phyloP scores from a whole-genome alignment of 768 basidiomycete genomes.

The Boletus subcaerulescens region DNA sequence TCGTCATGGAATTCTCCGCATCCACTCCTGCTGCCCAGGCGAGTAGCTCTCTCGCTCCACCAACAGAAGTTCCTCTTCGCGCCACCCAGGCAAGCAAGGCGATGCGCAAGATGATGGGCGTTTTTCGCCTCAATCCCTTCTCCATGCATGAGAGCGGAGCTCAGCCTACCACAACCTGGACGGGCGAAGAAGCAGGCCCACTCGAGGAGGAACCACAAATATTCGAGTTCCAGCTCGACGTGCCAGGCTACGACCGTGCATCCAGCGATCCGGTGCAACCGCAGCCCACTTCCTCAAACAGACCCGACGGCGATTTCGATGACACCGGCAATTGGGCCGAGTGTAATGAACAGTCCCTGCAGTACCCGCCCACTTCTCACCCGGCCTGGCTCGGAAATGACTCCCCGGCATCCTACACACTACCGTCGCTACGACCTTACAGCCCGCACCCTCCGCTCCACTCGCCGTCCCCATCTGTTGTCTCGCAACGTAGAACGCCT shows the following conservation, averaged over 20 bases:
- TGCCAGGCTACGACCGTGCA: slow-evolving; percentile 28
- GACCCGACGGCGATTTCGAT: slow-evolving; percentile 16
- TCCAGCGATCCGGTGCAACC: slow-evolving; percentile 16
- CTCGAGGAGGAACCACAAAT: slow-evolving; percentile 58
- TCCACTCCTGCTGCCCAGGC: slow-evolving; percentile 32
- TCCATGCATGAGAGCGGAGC: slow-evolving; percentile 55
- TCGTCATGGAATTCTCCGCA: slow-evolving; percentile 36
- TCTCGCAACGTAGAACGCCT: slow-evolving; percentile 26
- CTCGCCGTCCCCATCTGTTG: slow-evolving; percentile 27
- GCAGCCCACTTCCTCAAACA: slow-evolving; percentile 8
- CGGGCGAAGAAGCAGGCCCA: slow-evolving; percentile 52
- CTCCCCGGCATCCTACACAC: slow-evolving; percentile 25
- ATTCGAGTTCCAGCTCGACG: slow-evolving; percentile 63
- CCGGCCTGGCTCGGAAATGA: slow-evolving; percentile 30
- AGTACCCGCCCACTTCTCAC: slow-evolving; percentile 24
- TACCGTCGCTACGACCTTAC: slow-evolving; percentile 29
- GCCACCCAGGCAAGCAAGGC: slow-evolving; percentile 68
- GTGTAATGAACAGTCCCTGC: slow-evolving; percentile 15
- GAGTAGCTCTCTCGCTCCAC: slow-evolving; percentile 44
- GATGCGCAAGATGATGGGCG: slow-evolving; percentile 77
- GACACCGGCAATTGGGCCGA: slow-evolving; percentile 24
- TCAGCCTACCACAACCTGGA: slow-evolving; percentile 43
- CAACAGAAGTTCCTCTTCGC: slow-evolving; percentile 68
- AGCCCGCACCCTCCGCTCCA: slow-evolving; percentile 26
- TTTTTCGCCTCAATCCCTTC: slow-evolving; percentile 76